Evolutionary conservation across 2,329 filamentous ascomycete genomes (phyloP), one percentile per base, ranked within the genome.

Genomic region (Hypomyces perniciosus): DNA sequence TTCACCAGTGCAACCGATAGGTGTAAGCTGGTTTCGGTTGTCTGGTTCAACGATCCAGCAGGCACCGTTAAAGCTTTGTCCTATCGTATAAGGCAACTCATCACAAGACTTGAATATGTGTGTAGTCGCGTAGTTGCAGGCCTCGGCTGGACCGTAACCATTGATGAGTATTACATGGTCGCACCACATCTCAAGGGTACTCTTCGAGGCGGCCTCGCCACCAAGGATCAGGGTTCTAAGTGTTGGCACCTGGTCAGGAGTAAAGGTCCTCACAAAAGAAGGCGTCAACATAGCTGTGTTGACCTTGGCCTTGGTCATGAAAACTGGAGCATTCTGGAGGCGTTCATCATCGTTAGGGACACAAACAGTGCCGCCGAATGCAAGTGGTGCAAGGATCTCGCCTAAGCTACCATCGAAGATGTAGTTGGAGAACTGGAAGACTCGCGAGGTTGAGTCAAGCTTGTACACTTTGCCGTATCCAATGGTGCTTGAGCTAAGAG

Each of bases 131-230:
- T 44, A 50, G 13, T 72, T 65, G 34, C 66, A 65, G 40, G 62
- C 62, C 59, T 74, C 72, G 6, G 70, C 68, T 12, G 72, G 71
- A 0, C 72, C 72, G 52, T 72, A 75, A 1, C 62, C 67, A 59
- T 72, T 71, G 48, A 69, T 54, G 35, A 72, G 57, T 51, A 62
- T 61, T 20, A 69, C 61, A 56, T 59, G 65, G 40, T 56, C 31
- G 28, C 40, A 40, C 52, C 48, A 54, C 26, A 37, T 44, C 8
- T 46, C 38, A 5, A 52, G 6, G 10, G 26, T 45, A 13, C 31
- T 43, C 28, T 28, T 40, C 5, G 35, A 28, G 13, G 42, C 43
- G 20, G 52, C 45, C 28, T 56, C 54, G 2, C 54, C 54, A 8
- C 45, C 44, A 7, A 50, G 26, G 29, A 54, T 35, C 9, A 56